phyloP scores from a whole-genome alignment of 2,329 filamentous ascomycete species.

The Fusarium stilboides region DNA sequence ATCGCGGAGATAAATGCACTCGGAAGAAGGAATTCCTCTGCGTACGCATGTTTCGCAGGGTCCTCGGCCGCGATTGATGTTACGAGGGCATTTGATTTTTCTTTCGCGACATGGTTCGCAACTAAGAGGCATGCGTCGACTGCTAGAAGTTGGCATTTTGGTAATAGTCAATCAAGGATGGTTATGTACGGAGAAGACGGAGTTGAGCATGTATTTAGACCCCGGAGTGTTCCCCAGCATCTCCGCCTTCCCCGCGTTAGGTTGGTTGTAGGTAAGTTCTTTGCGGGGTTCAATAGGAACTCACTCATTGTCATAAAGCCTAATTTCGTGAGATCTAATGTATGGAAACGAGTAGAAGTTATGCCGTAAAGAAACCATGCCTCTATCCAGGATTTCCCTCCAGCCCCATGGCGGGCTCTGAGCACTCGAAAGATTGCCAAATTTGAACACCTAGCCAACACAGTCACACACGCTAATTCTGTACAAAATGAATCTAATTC shows the following conservation, averaged over 20 bases:
- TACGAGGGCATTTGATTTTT: conserved; percentile 39
- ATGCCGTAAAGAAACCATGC: no score
- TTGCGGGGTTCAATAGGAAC: not conserved
- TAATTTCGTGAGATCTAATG: no score
- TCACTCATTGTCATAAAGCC: no score
- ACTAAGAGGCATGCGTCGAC: conserved; percentile 33
- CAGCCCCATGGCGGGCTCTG: no score
- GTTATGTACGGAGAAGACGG: not conserved
- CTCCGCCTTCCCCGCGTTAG: not conserved
- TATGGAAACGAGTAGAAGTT: no score
- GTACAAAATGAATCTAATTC: no score
- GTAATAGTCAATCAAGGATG: not conserved
- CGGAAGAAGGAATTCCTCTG: conserved; percentile 23
- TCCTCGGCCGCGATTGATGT: conserved; percentile 17
- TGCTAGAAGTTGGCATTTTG: conserved; percentile 12
- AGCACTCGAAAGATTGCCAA: no score
- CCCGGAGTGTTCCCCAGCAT: not conserved
- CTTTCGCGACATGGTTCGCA: conserved; percentile 32
- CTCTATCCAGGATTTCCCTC: no score
- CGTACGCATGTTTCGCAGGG: conserved; percentile 37
- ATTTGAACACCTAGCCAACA: no score
- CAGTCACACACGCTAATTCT: no score
- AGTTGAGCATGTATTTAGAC: not conserved
- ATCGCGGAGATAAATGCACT: conserved; percentile 35
- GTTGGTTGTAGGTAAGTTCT: no score